Percentiles rank a stretch among this genome's conserved stretches.
Conservation (phyloP, 2,329 filamentous ascomycete species). For the Lasiodiplodia gonubiensis region DNA sequence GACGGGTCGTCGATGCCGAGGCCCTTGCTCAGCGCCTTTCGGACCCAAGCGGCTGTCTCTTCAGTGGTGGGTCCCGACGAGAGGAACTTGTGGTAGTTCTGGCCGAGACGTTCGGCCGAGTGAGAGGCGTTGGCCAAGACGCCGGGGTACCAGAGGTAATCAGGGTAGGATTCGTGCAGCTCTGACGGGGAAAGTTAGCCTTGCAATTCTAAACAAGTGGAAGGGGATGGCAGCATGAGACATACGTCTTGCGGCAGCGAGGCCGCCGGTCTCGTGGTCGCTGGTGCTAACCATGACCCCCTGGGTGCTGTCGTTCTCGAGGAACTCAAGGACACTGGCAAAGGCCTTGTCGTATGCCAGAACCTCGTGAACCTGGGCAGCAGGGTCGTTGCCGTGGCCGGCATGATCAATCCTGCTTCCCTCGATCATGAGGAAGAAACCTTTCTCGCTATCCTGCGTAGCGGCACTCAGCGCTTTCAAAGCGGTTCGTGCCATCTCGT, state of each 20-base stretch:
- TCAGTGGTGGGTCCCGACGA: slow-evolving; percentile 38
- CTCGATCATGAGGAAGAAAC: slow-evolving; percentile 99
- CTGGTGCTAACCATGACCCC: slow-evolving; percentile 87
- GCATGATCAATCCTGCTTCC: slow-evolving; percentile 96
- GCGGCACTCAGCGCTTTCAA: slow-evolving; percentile 79
- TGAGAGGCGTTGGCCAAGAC: slow-evolving; percentile 81
- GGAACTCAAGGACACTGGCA: slow-evolving; percentile 80
- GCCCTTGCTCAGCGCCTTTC: slow-evolving; percentile 69
- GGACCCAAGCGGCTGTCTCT: slow-evolving; percentile 64
- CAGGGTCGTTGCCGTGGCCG: slow-evolving; percentile 66
- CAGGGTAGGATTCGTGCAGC: slow-evolving; percentile 65
- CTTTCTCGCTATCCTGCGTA: slow-evolving; percentile 82
- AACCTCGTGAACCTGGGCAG: slow-evolving; percentile 74
- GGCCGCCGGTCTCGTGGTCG: slow-evolving; percentile 94
- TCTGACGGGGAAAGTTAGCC: slow-evolving; percentile 47
- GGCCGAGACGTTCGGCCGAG: slow-evolving; percentile 72
- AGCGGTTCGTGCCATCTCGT: slow-evolving; percentile 88
- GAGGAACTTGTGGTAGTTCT: slow-evolving; percentile 67
- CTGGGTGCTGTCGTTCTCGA: slow-evolving; percentile 73
- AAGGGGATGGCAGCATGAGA: slow-evolving; percentile 21
- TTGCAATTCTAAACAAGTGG: neutral
- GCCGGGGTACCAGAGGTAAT: slow-evolving; percentile 80
- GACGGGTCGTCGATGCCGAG: slow-evolving; percentile 79
- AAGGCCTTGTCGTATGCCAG: slow-evolving; percentile 94
- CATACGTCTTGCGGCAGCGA: slow-evolving; percentile 79